phyloP scores from a whole-genome alignment of 805 yeast genomes.

The Metschnikowia bowlesiae region DNA sequence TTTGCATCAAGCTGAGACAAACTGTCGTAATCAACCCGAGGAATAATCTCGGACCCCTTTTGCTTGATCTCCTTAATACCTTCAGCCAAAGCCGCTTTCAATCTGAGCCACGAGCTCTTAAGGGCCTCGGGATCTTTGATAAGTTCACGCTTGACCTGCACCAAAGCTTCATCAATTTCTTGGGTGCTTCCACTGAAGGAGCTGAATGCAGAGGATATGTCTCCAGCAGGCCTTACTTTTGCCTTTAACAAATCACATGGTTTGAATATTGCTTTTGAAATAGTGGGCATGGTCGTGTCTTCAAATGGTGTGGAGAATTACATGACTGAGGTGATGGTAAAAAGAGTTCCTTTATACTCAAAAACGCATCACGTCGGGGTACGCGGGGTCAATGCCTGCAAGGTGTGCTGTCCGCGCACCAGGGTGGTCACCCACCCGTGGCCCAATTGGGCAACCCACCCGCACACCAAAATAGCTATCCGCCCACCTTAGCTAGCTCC shows the following conservation, averaged over 20 bases:
- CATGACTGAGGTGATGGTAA: neutral
- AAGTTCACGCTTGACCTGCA: conserved; percentile 4
- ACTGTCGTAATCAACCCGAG: neutral
- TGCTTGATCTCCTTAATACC: conserved; percentile 7
- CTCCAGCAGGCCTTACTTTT: conserved; percentile 9
- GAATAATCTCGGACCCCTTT: conserved; percentile 6
- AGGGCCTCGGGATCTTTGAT: conserved; percentile 7
- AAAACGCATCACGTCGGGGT: neutral
- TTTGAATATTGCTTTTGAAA: neutral
- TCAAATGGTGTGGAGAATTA: neutral
- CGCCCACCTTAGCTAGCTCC: neutral
- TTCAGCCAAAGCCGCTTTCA: conserved; percentile 3
- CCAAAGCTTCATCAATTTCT: conserved; percentile 3
- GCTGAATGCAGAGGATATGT: conserved; percentile 10
- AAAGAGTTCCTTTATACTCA: neutral
- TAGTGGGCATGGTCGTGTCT: neutral
- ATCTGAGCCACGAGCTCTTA: conserved; percentile 4
- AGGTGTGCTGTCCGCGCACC: conserved; percentile 1
- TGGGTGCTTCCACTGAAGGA: conserved; percentile 3
- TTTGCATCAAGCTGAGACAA: neutral
- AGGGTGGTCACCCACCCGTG: conserved; percentile 2
- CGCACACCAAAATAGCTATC: neutral
- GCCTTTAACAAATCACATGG: conserved; percentile 6
- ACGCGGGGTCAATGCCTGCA: neutral
- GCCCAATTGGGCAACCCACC: neutral